Conservation (phyloP, 208 protist species). For the Acanthamoeba sp. region DNA sequence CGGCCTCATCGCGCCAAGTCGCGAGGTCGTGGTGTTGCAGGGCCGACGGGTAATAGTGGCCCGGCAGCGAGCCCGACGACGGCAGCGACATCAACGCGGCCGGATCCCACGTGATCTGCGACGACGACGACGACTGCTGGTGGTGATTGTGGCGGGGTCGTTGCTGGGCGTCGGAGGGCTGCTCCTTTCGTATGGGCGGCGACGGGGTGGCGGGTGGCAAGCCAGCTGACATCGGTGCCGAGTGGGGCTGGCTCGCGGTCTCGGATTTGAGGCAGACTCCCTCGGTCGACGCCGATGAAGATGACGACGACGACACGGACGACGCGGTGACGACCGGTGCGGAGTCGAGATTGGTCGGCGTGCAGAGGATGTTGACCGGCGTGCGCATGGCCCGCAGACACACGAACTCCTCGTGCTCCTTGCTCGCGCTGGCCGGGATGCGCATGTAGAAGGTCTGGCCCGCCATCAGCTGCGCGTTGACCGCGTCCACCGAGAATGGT, state of each 20-base stretch:
- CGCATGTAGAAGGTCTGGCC: conserved; percentile 66
- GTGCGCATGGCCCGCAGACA: conserved; percentile 52
- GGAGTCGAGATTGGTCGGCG: not conserved
- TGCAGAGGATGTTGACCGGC: conserved; percentile 35
- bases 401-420: conserved; percentile 43
- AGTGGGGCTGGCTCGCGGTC: not conserved
- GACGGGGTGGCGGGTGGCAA: not conserved
- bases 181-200: not conserved
- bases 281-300: not conserved
- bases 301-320: not conserved
- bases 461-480: conserved; percentile 57
- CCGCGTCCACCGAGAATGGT: conserved; percentile 20
- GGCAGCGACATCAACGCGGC: not conserved
- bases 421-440: conserved; percentile 32
- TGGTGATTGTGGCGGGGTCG: not conserved
- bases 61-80: not conserved
- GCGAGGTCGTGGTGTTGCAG: conserved; percentile 10
- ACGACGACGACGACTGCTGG: not conserved
- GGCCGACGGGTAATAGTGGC: not conserved
- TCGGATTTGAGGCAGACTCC: not conserved
- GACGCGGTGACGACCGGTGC: too few species aligned
- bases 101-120: too few species aligned
- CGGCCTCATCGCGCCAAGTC: not conserved
- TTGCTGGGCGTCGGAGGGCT: not conserved
- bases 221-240: not conserved